Evolutionary conservation across 2,329 filamentous ascomycete genomes (phyloP).

Genomic region (Ophiostoma himal-ulmi): DNA sequence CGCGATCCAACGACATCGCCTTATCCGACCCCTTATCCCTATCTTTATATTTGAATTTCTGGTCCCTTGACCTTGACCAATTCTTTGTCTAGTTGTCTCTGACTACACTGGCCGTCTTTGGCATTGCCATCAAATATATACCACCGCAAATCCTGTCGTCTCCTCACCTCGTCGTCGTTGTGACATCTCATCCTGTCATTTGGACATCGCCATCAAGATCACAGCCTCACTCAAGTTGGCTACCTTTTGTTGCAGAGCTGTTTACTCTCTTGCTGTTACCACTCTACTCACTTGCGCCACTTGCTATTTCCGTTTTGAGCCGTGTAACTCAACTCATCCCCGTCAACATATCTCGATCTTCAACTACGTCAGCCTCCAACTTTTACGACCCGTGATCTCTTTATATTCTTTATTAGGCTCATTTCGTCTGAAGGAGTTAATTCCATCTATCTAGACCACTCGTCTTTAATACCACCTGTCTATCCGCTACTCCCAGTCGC

Average conservation of each 20-base stretch:
- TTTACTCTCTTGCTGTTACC: neutral
- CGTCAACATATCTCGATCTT: neutral
- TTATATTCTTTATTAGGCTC: neutral
- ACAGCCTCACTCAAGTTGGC: neutral
- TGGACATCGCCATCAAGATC: neutral
- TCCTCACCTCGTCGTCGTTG: neutral
- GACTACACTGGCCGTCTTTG: neutral
- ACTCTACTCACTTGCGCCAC: neutral
- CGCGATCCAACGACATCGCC: conserved; percentile 3
- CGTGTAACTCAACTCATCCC: neutral
- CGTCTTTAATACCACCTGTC: neutral
- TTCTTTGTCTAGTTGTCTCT: neutral
- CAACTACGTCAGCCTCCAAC: neutral
- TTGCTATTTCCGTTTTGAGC: neutral
- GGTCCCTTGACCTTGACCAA: neutral
- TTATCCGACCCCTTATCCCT: neutral
- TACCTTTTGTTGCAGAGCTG: neutral
- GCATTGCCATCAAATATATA: neutral
- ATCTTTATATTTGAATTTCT: neutral
- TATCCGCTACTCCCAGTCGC: neutral
- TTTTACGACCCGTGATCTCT: neutral
- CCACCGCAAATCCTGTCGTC: neutral
- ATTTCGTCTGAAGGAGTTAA: neutral
- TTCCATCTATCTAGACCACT: neutral
- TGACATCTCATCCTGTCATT: neutral